These are phyloP conservation scores for Takashimella koratensis DNA, from an alignment of 1,284 basidiomycete genomes.

Conservation along the genomic window DNA sequence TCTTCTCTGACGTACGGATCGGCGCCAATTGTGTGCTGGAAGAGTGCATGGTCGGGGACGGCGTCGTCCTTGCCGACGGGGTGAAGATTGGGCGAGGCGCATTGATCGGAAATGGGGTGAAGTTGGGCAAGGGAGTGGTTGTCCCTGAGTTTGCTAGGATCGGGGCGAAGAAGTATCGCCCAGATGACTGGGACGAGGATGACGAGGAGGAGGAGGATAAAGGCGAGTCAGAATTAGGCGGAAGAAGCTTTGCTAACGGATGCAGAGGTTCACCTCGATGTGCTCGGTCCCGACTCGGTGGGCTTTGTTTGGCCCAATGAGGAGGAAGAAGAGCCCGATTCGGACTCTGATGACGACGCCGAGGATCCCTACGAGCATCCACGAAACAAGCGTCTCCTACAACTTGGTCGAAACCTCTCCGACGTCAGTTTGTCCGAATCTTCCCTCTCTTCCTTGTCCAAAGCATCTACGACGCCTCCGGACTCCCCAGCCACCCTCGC, in stretches of 20 bases:
- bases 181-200: conserved; percentile 63
- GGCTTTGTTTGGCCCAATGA: conserved; percentile 51
- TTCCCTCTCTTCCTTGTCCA: conserved; percentile 46
- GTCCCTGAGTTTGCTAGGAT: conserved; percentile 70
- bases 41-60: conserved; percentile 59
- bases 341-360: conserved; percentile 40
- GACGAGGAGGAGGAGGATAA: conserved; percentile 48
- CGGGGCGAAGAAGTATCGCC: conserved; percentile 67
- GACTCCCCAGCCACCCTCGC: conserved; percentile 28
- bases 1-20: conserved; percentile 74
- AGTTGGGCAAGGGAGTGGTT: conserved; percentile 65
- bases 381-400: conserved; percentile 43
- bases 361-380: conserved; percentile 50
- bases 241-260: neutral
- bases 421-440: conserved; percentile 28
- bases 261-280: conserved; percentile 17
- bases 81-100: conserved; percentile 52
- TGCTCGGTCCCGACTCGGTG: conserved; percentile 38
- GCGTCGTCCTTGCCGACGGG: conserved; percentile 45
- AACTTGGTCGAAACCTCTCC: conserved; percentile 44
- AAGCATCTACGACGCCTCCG: conserved; percentile 36
- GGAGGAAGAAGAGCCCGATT: conserved; percentile 36
- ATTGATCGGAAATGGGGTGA: conserved; percentile 66
- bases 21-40: conserved; percentile 72
- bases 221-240: conserved; percentile 2